Conservation (phyloP, 2,329 filamentous ascomycete genomes). For the Septoria petroselini region DNA sequence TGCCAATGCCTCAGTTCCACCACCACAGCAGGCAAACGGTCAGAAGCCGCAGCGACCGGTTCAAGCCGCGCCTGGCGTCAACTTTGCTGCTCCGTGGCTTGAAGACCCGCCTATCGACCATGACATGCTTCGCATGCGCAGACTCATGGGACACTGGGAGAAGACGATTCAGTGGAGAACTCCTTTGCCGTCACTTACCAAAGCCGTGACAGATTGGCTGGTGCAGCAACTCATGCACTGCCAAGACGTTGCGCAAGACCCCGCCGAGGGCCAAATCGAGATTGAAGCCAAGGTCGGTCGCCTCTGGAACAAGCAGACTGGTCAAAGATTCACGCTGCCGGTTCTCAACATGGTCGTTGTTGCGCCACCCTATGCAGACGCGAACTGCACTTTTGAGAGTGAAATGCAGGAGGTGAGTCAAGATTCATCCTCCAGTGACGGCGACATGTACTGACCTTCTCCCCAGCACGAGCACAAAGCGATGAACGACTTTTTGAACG, state of each 20-base stretch:
- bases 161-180: slow-evolving; percentile 31
- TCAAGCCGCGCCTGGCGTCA: slow-evolving; percentile 8
- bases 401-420: slow-evolving; percentile 78
- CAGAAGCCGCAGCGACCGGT: slow-evolving; percentile 5
- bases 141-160: slow-evolving; percentile 34
- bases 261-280: slow-evolving; percentile 72
- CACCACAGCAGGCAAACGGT: slow-evolving; percentile 12
- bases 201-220: slow-evolving; percentile 33
- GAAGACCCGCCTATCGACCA: slow-evolving; percentile 26
- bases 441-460: background rate
- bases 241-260: slow-evolving; percentile 56
- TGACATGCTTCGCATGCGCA: slow-evolving; percentile 29
- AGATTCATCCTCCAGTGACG: background rate
- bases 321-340: slow-evolving; percentile 64
- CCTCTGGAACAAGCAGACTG: slow-evolving; percentile 69
- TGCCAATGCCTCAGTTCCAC: slow-evolving; percentile 2
- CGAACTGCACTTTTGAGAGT: slow-evolving; percentile 68
- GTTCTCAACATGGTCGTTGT: slow-evolving; percentile 70
- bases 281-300: slow-evolving; percentile 92
- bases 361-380: slow-evolving; percentile 51
- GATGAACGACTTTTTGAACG: slow-evolving; percentile 83
- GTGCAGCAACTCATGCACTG: slow-evolving; percentile 24
- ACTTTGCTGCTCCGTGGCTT: slow-evolving; percentile 7
- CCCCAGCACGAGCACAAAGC: slow-evolving; percentile 72
- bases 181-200: slow-evolving; percentile 28